Evolutionary conservation across 2,329 filamentous ascomycete species (phyloP), one percentile per base, ranked within the genome.

Genomic region (Ceratocystis smalleyi): DNA sequence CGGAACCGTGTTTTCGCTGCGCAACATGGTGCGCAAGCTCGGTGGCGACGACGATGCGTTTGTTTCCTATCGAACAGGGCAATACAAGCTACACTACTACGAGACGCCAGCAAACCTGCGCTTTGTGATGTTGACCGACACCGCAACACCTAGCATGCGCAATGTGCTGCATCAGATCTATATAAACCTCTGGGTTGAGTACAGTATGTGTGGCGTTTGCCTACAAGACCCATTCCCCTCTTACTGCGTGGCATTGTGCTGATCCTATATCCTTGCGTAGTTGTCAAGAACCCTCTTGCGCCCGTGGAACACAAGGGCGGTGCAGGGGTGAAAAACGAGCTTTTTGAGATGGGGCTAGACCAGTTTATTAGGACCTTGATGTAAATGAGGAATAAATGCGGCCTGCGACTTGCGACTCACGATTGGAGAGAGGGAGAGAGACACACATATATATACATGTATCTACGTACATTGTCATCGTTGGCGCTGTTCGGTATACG

Each of bases 71-170:
- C 88, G 90, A 70, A 99, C 94, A 63, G 88, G 82, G 69, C 88
- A 96, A 75, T 99, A 99, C 81, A 96, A 96, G 77, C 83, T 99
- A 70, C 94, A 99, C 77, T 99, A 95, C 79, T 99, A 96, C 80
- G 94, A 99, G 79, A 97, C 94, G 12, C 91, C 91, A 0, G 94
- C 91, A 62, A 95, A 89, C 74, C 85, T 95, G 75, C 95, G 96
- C 72, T 95, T 97, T 72, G 91, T 96, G 72, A 89, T 99, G 86
- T 80, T 97, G 72, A 97, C 94, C 27, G 94, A 97, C 76, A 89
- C 88, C 45, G 87, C 84, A 69, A 88, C 89, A 65, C 83, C 88
- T 69, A 96, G 91, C 75, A 92, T 99, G 84, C 84, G 91, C 55
- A 90, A 95, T 70, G 92, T 95, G 24, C 77, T 99, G 71, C 91